Evolutionary conservation across 352 stramenopile genomes (phyloP).

Genomic region (Phytopythium boreale): DNA sequence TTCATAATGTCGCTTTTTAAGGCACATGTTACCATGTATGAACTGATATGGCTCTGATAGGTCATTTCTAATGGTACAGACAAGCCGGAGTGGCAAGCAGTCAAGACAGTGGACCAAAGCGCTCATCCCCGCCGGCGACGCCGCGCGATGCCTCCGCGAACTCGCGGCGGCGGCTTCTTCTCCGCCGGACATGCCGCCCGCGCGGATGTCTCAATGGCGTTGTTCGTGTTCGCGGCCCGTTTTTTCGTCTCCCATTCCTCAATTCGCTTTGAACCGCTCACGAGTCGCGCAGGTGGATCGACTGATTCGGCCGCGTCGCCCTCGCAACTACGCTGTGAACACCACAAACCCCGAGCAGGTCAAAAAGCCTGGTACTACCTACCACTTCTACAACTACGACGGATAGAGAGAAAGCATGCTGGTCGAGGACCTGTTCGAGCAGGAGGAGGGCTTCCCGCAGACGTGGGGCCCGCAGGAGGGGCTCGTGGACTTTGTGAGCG

Average conservation of each 20-base stretch:
- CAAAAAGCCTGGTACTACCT: no score
- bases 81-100: background rate
- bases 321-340: no score
- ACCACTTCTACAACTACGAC: background rate
- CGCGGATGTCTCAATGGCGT: background rate
- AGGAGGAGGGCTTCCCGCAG: constrained; percentile 13
- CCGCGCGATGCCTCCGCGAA: constrained; percentile 6
- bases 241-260: background rate
- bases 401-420: constrained; percentile 2
- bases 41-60: no score
- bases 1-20: background rate
- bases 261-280: background rate
- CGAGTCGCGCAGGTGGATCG: background rate
- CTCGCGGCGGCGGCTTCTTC: background rate
- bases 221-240: background rate
- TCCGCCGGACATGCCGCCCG: background rate
- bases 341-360: background rate
- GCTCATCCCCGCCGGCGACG: constrained; percentile 4
- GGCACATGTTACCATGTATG: no score
- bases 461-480: constrained; percentile 11
- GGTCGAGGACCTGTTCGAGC: constrained; percentile 13
- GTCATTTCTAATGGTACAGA: background rate
- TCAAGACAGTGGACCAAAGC: background rate
- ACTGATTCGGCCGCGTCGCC: no score
- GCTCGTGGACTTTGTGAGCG: constrained; percentile 9